Evolutionary conservation across 2,329 filamentous ascomycete genomes (phyloP).

Genomic region (Nannizzia gypsea): DNA sequence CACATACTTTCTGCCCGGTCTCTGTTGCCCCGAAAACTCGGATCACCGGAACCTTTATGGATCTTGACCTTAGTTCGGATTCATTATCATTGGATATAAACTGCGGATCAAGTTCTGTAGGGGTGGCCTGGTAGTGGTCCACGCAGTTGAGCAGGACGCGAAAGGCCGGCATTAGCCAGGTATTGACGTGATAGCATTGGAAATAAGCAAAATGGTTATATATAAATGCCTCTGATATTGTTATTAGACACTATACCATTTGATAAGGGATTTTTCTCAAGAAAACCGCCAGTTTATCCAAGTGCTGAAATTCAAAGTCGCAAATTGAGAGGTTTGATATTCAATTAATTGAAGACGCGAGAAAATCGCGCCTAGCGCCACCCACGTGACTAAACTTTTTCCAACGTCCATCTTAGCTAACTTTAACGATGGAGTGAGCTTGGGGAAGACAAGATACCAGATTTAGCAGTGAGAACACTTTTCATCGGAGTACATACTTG

Average conservation of each 20-base stretch:
- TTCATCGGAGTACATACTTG: background rate
- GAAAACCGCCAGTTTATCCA: background rate
- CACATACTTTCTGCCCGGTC: conserved; percentile 90
- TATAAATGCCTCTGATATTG: background rate
- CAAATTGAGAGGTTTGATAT: background rate
- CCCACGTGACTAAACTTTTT: background rate
- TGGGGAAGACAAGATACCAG: background rate
- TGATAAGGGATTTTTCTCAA: background rate
- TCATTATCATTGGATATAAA: conserved; percentile 54
- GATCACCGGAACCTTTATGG: conserved; percentile 68
- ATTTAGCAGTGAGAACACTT: background rate
- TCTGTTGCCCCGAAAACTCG: conserved; percentile 87
- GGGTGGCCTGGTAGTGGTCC: conserved; percentile 78
- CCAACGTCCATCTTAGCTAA: background rate
- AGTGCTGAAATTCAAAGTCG: background rate
- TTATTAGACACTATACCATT: background rate
- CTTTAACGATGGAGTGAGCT: background rate
- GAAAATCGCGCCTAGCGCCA: background rate
- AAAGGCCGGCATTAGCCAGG: conserved; percentile 56
- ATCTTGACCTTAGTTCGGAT: conserved; percentile 49
- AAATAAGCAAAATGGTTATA: background rate
- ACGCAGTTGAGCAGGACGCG: conserved; percentile 89
- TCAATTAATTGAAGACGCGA: background rate
- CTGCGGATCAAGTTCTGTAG: conserved; percentile 68
- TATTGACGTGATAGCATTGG: conserved; percentile 11